These are phyloP conservation scores for Phialocephala subalpina DNA, from an alignment of 2,329 filamentous ascomycete genomes.

Conservation along the genomic window DNA sequence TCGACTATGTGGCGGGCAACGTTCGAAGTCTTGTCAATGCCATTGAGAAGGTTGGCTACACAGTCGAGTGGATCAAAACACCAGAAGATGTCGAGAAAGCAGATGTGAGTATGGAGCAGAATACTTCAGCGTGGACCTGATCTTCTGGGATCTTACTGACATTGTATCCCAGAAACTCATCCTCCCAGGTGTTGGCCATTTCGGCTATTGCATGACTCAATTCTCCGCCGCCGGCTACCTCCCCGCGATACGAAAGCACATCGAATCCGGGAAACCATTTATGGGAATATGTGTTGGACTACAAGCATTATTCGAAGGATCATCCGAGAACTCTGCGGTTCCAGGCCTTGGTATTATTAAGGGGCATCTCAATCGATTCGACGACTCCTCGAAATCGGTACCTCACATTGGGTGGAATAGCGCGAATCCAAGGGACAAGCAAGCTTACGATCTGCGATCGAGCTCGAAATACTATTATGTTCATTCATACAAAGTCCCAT, in stretches of 20 bases:
- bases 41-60: slow-evolving; percentile 93
- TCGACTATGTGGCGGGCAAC: slow-evolving; percentile 95
- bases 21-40: slow-evolving; percentile 96
- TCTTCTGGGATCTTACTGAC: not conserved
- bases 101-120: slow-evolving; percentile 67
- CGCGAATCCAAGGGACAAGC: slow-evolving; percentile 69
- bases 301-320: slow-evolving; percentile 88
- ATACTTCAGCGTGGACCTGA: not conserved
- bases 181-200: slow-evolving; percentile 95
- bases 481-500: slow-evolving; percentile 89
- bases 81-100: slow-evolving; percentile 86
- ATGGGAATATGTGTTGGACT: slow-evolving; percentile 97
- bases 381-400: slow-evolving; percentile 83
- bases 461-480: slow-evolving; percentile 98
- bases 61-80: slow-evolving; percentile 88
- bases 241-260: slow-evolving; percentile 82
- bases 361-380: slow-evolving; percentile 76
- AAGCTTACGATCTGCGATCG: slow-evolving; percentile 80
- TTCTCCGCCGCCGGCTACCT: slow-evolving; percentile 84
- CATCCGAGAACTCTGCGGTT: slow-evolving; percentile 77
- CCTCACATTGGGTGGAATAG: slow-evolving; percentile 99
- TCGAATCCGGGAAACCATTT: slow-evolving; percentile 91
- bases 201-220: slow-evolving; percentile 92
- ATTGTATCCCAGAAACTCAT: slow-evolving; percentile 76
- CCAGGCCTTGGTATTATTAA: slow-evolving; percentile 80